These are phyloP conservation scores for Colletotrichum viniferum DNA, from an alignment of 2,329 filamentous ascomycete genomes.

Conservation along the genomic window DNA sequence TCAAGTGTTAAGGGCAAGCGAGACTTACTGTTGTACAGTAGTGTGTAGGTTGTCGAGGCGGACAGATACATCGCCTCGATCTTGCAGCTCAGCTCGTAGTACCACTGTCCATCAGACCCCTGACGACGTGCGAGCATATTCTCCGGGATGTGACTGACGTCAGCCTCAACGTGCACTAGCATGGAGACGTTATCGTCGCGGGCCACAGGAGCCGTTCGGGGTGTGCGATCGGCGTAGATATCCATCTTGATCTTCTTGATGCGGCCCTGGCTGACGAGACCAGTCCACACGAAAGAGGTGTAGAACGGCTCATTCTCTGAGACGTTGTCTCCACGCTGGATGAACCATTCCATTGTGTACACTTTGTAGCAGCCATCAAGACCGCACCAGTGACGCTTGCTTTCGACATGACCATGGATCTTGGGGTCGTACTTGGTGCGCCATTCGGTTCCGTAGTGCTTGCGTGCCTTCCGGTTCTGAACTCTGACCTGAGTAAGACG, in stretches of 20 bases:
- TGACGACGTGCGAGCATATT: slow-evolving; percentile 32
- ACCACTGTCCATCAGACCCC: slow-evolving; percentile 41
- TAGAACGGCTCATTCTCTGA: slow-evolving; percentile 43
- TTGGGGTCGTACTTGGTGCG: slow-evolving; percentile 80
- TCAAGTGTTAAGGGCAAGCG: background rate
- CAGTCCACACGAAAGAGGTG: slow-evolving; percentile 34
- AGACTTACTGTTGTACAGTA: slow-evolving; percentile 44
- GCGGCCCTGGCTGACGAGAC: slow-evolving; percentile 35
- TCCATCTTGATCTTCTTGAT: slow-evolving; percentile 37
- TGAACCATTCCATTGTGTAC: slow-evolving; percentile 48
- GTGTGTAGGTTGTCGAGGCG: slow-evolving; percentile 45
- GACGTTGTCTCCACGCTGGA: slow-evolving; percentile 41
- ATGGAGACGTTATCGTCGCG: slow-evolving; percentile 39
- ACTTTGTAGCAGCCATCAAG: slow-evolving; percentile 41
- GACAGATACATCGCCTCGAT: slow-evolving; percentile 47
- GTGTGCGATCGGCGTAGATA: slow-evolving; percentile 38
- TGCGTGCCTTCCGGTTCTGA: slow-evolving; percentile 66
- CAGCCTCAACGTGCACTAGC: slow-evolving; percentile 42
- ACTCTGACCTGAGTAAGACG: slow-evolving; percentile 40
- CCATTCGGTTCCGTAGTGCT: slow-evolving; percentile 82
- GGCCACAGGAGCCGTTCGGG: slow-evolving; percentile 33
- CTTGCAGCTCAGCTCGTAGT: slow-evolving; percentile 43
- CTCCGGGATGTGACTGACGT: slow-evolving; percentile 45
- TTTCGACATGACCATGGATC: slow-evolving; percentile 58
- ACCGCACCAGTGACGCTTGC: slow-evolving; percentile 39